These are phyloP conservation scores for Scheffersomyces ergatensis DNA, from an alignment of 805 yeast species.

Conservation along the genomic window DNA sequence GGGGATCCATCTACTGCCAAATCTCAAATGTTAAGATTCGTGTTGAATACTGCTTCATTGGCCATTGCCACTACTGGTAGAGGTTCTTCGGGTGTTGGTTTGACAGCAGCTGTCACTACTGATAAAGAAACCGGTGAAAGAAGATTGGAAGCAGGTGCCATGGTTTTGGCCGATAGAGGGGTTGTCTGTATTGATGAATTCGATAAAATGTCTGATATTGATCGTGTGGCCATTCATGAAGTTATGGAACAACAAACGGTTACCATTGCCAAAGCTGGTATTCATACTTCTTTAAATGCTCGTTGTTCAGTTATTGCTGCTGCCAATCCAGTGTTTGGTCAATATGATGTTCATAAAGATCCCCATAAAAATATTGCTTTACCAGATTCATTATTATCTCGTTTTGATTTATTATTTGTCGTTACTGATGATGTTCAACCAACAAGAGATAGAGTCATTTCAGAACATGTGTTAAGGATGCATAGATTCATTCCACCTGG, in stretches of 20 bases:
- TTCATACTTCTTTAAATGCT: constrained; percentile 93
- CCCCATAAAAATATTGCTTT: constrained; percentile 96
- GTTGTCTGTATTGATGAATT: constrained; percentile 98
- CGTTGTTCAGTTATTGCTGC: constrained; percentile 97
- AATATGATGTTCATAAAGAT: constrained; percentile 91
- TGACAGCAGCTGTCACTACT: constrained; percentile 96
- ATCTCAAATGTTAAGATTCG: constrained; percentile 92
- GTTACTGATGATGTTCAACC: constrained; percentile 95
- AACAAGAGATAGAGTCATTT: constrained; percentile 76
- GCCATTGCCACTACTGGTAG: constrained; percentile 99
- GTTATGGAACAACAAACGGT: constrained; percentile 99
- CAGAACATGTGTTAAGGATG: constrained; percentile 93
- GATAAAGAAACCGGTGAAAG: constrained; percentile 98
- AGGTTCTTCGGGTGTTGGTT: constrained; percentile 99
- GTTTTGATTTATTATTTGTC: constrained; percentile 92
- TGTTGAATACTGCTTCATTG: constrained; percentile 87
- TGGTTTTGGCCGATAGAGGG: constrained; percentile 97
- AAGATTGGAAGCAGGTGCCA: constrained; percentile 96
- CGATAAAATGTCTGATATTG: constrained; percentile 96
- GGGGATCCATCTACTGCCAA: constrained; percentile 99
- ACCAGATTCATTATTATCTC: constrained; percentile 93
- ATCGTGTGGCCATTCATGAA: constrained; percentile 97
- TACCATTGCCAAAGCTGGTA: constrained; percentile 97
- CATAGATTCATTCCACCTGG: constrained; percentile 90
- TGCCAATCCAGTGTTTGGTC: constrained; percentile 96